These are phyloP conservation scores for Populus hybrid DNA, from an alignment of 441 rosid genomes.

Conservation along the genomic window DNA sequence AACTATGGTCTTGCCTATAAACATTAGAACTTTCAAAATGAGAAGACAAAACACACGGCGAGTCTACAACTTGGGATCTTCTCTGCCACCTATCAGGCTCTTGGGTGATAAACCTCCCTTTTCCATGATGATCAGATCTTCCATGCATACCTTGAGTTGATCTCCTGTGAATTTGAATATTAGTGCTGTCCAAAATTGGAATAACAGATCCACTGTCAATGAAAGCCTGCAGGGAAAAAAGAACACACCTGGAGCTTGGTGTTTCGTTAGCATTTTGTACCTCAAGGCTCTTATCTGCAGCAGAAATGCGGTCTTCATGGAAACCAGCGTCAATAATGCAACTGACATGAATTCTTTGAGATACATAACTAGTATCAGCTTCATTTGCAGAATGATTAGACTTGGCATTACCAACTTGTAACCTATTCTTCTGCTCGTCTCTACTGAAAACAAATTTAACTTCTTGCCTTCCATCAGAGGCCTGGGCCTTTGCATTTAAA, in stretches of 20 bases:
- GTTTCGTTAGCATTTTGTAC: constrained; percentile 34
- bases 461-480: constrained; percentile 44
- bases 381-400: constrained; percentile 33
- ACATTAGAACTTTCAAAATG: constrained; percentile 42
- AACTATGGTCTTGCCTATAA: constrained; percentile 33
- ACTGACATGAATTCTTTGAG: constrained; percentile 28
- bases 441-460: constrained; percentile 30
- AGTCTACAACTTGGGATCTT: constrained; percentile 39
- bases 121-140: constrained; percentile 54
- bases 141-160: constrained; percentile 48
- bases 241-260: constrained; percentile 57
- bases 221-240: constrained; percentile 14
- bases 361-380: constrained; percentile 33
- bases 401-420: constrained; percentile 39
- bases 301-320: constrained; percentile 33
- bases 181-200: constrained; percentile 29
- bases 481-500: constrained; percentile 61
- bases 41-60: constrained; percentile 24
- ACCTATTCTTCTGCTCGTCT: constrained; percentile 47
- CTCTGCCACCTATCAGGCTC: constrained; percentile 48
- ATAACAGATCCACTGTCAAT: constrained; percentile 27
- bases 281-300: constrained; percentile 41
- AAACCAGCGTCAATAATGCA: constrained; percentile 30
- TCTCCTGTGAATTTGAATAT: constrained; percentile 53
- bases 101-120: constrained; percentile 48